Evolutionary conservation across 352 stramenopile species (phyloP).

Genomic region (Phytopythium delawarense): DNA sequence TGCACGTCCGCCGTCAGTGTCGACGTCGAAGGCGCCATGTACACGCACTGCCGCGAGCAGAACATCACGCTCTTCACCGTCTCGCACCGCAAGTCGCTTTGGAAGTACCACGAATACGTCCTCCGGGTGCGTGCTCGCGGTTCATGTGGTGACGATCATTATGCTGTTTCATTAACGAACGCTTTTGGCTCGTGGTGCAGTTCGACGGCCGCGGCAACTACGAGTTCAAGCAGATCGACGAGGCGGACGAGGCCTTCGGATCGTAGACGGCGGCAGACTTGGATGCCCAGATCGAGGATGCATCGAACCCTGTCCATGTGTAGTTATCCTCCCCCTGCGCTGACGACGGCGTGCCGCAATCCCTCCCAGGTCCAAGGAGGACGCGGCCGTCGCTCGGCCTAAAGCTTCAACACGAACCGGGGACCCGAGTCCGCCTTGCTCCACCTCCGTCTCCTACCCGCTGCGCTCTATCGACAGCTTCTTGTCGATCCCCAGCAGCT

Average conservation of each 20-base stretch:
- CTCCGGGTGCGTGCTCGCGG: conserved; percentile 45
- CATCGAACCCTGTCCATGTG: neutral
- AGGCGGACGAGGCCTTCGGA: conserved; percentile 71
- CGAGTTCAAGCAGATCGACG: conserved; percentile 84
- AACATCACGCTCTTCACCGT: conserved; percentile 92
- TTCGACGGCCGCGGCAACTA: conserved; percentile 85
- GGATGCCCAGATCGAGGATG: conserved; percentile 1
- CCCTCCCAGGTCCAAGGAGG: conserved; percentile 1
- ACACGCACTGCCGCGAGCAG: conserved; percentile 76
- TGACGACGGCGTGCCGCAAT: neutral
- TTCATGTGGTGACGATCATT: neutral
- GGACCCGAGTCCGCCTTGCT: neutral
- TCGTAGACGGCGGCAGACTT: conserved; percentile 31
- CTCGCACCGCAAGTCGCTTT: conserved; percentile 88
- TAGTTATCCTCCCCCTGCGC: neutral
- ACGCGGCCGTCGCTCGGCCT: neutral
- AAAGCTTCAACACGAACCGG: conserved; percentile 1
- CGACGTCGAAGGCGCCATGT: conserved; percentile 87
- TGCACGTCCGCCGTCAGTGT: conserved; percentile 82
- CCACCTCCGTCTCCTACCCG: conserved; percentile 13
- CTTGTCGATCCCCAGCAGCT: conserved; percentile 38
- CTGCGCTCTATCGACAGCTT: conserved; percentile 16
- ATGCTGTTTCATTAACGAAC: too few species aligned
- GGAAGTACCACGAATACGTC: conserved; percentile 88
- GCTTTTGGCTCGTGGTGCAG: conserved; percentile 20